These are phyloP conservation scores for Cutaneotrichosporon arboriforme DNA, from an alignment of 1,284 basidiomycete genomes.

Conservation along the genomic window DNA sequence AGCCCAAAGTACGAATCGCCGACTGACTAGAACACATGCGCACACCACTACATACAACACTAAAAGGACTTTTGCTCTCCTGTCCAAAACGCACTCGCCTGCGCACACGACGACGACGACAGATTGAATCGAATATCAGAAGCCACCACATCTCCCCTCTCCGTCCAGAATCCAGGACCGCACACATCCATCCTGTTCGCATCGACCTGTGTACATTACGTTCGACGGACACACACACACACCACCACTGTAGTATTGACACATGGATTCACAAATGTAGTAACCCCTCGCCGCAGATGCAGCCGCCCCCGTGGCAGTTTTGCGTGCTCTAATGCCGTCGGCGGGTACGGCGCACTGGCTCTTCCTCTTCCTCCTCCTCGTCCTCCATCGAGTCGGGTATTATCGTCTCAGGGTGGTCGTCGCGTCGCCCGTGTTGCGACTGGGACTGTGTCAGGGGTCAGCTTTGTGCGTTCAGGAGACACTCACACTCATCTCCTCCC, in stretches of 20 bases:
- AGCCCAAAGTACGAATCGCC: neutral
- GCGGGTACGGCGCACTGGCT: neutral
- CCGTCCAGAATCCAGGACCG: too few relatives aligned
- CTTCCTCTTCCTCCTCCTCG: conserved; percentile 1
- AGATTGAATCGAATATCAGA: too few relatives aligned
- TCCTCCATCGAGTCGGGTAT: conserved; percentile 8
- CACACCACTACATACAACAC: too few relatives aligned
- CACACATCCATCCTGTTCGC: too few relatives aligned
- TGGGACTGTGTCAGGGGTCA: neutral
- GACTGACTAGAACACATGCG: too few relatives aligned
- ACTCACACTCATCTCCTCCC: neutral
- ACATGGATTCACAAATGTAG: neutral
- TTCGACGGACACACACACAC: neutral
- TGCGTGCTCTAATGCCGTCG: neutral
- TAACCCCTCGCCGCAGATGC: neutral
- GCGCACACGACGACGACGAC: too few relatives aligned
- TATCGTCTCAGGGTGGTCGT: conserved; percentile 4
- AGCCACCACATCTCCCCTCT: too few relatives aligned
- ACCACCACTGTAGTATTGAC: conserved; percentile 4
- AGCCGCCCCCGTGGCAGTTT: neutral
- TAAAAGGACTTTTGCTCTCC: too few relatives aligned
- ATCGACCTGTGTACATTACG: neutral
- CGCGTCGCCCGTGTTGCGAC: neutral
- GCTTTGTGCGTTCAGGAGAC: neutral
- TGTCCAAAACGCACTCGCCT: too few relatives aligned